phyloP scores from a whole-genome alignment of 768 basidiomycete genomes.

The Tricholomella constricta region DNA sequence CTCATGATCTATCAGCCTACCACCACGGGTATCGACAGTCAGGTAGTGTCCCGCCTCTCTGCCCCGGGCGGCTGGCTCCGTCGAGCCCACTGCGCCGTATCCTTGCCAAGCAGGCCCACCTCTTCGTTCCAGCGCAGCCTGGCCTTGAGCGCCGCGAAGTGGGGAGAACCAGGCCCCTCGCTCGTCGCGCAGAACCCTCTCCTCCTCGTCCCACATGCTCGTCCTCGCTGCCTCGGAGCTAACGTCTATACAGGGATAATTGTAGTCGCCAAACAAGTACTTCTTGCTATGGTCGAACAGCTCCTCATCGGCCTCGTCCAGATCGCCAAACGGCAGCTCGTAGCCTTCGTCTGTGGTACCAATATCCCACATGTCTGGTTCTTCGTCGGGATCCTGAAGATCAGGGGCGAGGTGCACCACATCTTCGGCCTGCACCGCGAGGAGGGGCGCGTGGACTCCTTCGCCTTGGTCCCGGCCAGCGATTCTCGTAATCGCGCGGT shows the following conservation, averaged over 20 bases:
- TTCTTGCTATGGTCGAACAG: conserved; percentile 75
- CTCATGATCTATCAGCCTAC: conserved; percentile 50
- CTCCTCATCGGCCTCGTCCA: conserved; percentile 72
- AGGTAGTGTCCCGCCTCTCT: not conserved
- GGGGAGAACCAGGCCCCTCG: conserved; percentile 73
- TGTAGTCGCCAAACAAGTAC: conserved; percentile 88
- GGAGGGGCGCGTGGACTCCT: conserved; percentile 75
- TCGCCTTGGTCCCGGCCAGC: conserved; percentile 46
- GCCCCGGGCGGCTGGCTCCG: conserved; percentile 13
- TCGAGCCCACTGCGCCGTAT: conserved; percentile 56
- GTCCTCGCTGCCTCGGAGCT: conserved; percentile 72
- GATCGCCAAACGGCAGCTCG: conserved; percentile 66
- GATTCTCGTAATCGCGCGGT: conserved; percentile 41
- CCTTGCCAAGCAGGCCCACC: conserved; percentile 49
- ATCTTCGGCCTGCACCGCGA: conserved; percentile 60
- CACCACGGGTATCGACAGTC: conserved; percentile 10
- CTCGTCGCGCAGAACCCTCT: conserved; percentile 76
- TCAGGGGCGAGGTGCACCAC: conserved; percentile 69
- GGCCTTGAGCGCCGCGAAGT: conserved; percentile 47
- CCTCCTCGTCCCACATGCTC: conserved; percentile 82
- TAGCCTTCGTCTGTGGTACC: conserved; percentile 43
- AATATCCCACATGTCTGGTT: conserved; percentile 41
- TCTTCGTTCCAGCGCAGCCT: conserved; percentile 39
- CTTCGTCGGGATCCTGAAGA: conserved; percentile 42
- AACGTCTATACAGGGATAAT: conserved; percentile 88